Conservation (phyloP, 2,329 filamentous ascomycete genomes). For the Emericellopsis atlantica region DNA sequence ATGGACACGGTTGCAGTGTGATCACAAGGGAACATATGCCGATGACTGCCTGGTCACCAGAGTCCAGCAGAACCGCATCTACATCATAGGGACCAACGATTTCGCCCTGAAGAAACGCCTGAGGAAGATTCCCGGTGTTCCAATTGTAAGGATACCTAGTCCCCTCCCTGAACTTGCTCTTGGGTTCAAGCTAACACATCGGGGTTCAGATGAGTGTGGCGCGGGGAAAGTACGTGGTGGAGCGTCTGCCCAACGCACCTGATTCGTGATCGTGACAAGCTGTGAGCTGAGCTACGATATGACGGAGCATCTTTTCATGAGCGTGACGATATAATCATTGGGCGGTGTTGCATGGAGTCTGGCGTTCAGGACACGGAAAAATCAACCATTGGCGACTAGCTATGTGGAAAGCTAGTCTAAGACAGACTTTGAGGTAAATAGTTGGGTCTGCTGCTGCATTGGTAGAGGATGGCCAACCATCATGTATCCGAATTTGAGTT, state of each 20-base stretch:
- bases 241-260: conserved; percentile 1
- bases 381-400: no score
- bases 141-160: conserved; percentile 2
- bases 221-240: not conserved
- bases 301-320: no score
- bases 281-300: no score
- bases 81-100: conserved; percentile 68
- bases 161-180: not conserved
- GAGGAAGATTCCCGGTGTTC: conserved; percentile 48
- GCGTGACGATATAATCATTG: no score
- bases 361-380: no score
- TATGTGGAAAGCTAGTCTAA: no score
- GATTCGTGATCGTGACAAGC: not conserved
- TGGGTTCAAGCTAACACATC: not conserved
- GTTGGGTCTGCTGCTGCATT: no score
- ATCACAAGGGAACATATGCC: conserved; percentile 73
- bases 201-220: conserved; percentile 4
- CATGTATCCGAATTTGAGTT: no score
- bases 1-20: conserved; percentile 76
- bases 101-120: conserved; percentile 71
- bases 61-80: conserved; percentile 63
- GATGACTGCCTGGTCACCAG: conserved; percentile 76
- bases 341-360: no score
- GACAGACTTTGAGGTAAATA: no score
- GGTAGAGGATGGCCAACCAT: no score